A percentile compares a stretch with the other conserved stretches of the same genome.
phyloP scores from a whole-genome alignment of 306 rosid species.

The Gastrolobium villosum region DNA sequence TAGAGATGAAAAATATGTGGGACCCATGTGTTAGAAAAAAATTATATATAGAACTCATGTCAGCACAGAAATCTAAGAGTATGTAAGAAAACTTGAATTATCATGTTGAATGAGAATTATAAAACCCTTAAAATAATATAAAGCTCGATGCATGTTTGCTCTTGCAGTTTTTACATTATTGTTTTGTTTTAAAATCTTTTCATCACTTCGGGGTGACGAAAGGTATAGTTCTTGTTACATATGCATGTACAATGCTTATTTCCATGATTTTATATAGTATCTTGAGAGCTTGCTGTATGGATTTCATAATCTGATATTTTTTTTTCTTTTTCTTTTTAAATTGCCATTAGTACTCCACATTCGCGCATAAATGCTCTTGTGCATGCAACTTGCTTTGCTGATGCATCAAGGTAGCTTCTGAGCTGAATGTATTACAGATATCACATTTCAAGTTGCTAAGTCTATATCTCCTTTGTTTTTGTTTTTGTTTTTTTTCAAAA shows the following conservation, averaged over 20 bases:
- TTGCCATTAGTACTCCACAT: conserved; percentile 73
- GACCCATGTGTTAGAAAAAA: too few relatives aligned
- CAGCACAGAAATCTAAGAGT: too few relatives aligned
- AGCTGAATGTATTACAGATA: conserved; percentile 42
- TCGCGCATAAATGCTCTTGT: conserved; percentile 82
- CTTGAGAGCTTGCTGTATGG: conserved; percentile 27
- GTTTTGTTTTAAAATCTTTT: conserved; percentile 25
- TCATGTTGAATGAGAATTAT: too few relatives aligned
- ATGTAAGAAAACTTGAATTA: too few relatives aligned
- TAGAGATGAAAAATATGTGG: too few relatives aligned
- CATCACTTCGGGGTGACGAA: conserved; percentile 25
- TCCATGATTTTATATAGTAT: conserved; percentile 27
- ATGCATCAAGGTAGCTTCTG: conserved; percentile 82
- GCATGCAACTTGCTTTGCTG: conserved; percentile 96
- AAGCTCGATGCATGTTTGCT: conserved; percentile 11
- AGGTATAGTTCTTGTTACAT: conserved; percentile 26
- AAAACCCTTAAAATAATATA: conserved; percentile 14
- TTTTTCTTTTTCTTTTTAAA: background rate
- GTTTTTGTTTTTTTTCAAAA: background rate
- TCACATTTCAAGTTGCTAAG: conserved; percentile 38
- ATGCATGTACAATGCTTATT: conserved; percentile 34
- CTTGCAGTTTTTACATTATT: conserved; percentile 8
- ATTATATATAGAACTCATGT: too few relatives aligned
- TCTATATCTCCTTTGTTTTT: conserved; percentile 30
- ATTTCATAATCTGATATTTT: conserved; percentile 43